Conservation (phyloP, 345 rosid species). For the Salix suchowensis region DNA sequence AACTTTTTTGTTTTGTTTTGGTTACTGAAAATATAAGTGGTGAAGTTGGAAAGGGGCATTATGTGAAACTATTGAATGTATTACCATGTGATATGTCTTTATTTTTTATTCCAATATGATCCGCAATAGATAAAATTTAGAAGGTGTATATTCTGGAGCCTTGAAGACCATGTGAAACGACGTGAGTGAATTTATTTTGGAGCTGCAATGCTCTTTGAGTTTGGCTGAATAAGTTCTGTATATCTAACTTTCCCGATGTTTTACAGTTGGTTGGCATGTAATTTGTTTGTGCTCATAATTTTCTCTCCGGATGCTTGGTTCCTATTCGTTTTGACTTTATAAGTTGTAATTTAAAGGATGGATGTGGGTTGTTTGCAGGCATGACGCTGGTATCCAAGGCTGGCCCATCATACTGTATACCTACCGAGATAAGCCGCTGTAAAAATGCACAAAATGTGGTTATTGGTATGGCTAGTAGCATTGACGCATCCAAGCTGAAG, state of each 20-base stretch:
- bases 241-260: not conserved
- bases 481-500: slow-evolving; percentile 35
- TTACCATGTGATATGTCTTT: not conserved
- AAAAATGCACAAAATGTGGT: slow-evolving; percentile 28
- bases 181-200: not conserved
- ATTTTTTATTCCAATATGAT: not conserved
- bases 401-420: slow-evolving; percentile 39
- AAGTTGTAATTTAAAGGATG: slow-evolving; percentile 4
- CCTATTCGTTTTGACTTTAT: not conserved
- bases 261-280: not conserved
- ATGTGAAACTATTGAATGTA: not conserved
- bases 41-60: not conserved
- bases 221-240: not conserved
- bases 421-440: slow-evolving; percentile 26
- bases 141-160: not conserved
- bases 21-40: not conserved
- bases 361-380: slow-evolving; percentile 18
- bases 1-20: not conserved
- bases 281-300: not conserved
- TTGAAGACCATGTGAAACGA: not conserved
- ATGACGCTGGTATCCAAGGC: slow-evolving; percentile 67
- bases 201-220: not conserved
- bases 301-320: not conserved
- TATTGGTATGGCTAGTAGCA: slow-evolving; percentile 21
- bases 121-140: not conserved